Evolutionary conservation across 2,329 filamentous ascomycete species (phyloP).

Genomic region (Sclerotinia minor): DNA sequence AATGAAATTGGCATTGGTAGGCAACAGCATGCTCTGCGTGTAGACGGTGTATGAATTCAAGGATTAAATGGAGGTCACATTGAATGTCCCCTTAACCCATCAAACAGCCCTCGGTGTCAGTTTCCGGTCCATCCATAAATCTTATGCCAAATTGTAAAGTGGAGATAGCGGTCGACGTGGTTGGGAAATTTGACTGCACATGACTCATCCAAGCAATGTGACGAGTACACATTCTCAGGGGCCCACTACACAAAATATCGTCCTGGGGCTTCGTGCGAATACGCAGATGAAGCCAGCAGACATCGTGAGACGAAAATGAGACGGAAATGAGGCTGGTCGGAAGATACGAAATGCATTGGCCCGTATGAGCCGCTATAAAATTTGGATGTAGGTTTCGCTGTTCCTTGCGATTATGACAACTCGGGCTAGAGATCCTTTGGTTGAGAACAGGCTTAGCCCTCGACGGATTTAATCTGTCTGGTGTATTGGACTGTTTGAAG

Average conservation of each 20-base stretch:
- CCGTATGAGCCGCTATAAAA: neutral
- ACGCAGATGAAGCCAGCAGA: neutral
- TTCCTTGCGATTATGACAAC: neutral
- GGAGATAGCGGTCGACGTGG: neutral
- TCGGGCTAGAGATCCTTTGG: neutral
- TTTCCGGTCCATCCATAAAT: neutral
- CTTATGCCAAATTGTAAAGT: neutral
- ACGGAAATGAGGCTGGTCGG: neutral
- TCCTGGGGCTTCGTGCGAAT: neutral
- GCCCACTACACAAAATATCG: neutral
- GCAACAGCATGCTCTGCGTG: neutral
- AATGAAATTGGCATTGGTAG: neutral
- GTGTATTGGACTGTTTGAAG: neutral
- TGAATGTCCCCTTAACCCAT: neutral
- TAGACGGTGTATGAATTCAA: neutral
- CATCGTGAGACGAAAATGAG: neutral
- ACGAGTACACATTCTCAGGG: neutral
- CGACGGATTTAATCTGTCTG: neutral
- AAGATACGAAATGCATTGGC: slow-evolving; percentile 7
- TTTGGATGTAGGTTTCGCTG: neutral
- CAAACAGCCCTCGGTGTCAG: neutral
- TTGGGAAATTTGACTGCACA: neutral
- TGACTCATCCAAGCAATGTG: slow-evolving; percentile 6
- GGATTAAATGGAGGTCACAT: neutral
- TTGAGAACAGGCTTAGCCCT: neutral